Conservation (phyloP, 805 yeast species). For the Cephaloascus fragrans region DNA sequence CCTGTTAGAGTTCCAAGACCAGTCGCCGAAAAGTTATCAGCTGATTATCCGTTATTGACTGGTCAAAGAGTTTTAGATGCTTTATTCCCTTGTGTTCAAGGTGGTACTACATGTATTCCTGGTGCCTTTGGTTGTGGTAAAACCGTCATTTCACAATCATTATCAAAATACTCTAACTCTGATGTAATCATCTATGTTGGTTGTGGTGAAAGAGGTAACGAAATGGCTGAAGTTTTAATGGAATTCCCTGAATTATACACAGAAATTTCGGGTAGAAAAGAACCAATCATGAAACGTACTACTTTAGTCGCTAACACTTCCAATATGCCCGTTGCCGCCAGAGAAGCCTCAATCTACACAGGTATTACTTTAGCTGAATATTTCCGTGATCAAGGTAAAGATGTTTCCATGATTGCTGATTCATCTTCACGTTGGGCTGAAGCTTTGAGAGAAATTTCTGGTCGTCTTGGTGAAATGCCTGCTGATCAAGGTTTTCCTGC, state of each 20-base stretch:
- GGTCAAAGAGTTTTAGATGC: conserved; percentile 99
- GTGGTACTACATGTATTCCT: conserved; percentile 99
- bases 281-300: conserved; percentile 99
- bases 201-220: conserved; percentile 95
- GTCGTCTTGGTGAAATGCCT: conserved; percentile 99
- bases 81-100: conserved; percentile 97
- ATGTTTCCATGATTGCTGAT: conserved; percentile 99
- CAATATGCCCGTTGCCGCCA: conserved; percentile 99
- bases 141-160: conserved; percentile 94
- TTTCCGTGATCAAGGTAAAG: conserved; percentile 99
- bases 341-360: conserved; percentile 99
- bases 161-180: conserved; percentile 95
- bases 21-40: conserved; percentile 86
- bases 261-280: conserved; percentile 85
- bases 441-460: conserved; percentile 98
- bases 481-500: conserved; percentile 99
- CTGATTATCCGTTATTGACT: conserved; percentile 90
- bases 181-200: conserved; percentile 95
- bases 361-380: conserved; percentile 98
- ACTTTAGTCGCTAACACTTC: conserved; percentile 97
- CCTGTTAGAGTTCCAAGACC: conserved; percentile 99
- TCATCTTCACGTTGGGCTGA: conserved; percentile 99
- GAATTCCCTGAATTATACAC: conserved; percentile 98
- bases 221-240: conserved; percentile 99
- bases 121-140: conserved; percentile 99